These are phyloP conservation scores for Penicillium sp. DNA, from an alignment of 2,329 filamentous ascomycete species.

Conservation along the genomic window DNA sequence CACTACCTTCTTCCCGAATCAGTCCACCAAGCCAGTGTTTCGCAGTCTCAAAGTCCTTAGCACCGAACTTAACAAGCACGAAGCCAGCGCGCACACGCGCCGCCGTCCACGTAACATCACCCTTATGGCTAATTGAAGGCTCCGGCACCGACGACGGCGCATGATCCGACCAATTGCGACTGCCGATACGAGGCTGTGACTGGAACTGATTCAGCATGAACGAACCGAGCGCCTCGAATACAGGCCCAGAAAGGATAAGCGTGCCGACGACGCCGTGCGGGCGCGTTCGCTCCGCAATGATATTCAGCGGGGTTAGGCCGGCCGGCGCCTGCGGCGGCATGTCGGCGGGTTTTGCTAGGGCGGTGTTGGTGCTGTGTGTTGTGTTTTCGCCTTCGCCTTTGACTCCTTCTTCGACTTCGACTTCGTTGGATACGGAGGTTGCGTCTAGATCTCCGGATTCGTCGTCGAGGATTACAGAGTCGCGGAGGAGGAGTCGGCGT, in stretches of 20 bases:
- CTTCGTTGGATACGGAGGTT: constrained; percentile 10
- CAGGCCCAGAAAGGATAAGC: constrained; percentile 72
- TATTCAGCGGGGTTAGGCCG: constrained; percentile 21
- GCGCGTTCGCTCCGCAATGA: constrained; percentile 62
- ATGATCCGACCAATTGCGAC: constrained; percentile 64
- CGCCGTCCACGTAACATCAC: constrained; percentile 74
- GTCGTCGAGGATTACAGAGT: constrained; percentile 73
- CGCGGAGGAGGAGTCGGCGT: constrained; percentile 71
- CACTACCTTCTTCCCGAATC: constrained; percentile 70
- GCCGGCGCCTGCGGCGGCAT: constrained; percentile 15
- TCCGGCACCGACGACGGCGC: constrained; percentile 22
- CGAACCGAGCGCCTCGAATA: constrained; percentile 63
- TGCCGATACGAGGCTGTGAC: constrained; percentile 75
- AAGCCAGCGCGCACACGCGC: constrained; percentile 72
- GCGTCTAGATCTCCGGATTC: constrained; percentile 32
- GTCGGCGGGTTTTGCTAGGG: constrained; percentile 6
- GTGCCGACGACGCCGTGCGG: constrained; percentile 77
- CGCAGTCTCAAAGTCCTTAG: constrained; percentile 75
- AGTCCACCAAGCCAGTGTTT: constrained; percentile 76
- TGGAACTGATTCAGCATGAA: constrained; percentile 81
- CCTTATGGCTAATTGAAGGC: constrained; percentile 39
- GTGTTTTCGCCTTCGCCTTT: constrained; percentile 36
- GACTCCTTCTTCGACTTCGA: constrained; percentile 29
- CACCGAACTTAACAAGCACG: constrained; percentile 87
- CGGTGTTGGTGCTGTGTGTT: constrained; percentile 9